Base-by-base conservation (phyloP, 2,329 filamentous ascomycete species). In the Rhinocladiella similis region DNA sequence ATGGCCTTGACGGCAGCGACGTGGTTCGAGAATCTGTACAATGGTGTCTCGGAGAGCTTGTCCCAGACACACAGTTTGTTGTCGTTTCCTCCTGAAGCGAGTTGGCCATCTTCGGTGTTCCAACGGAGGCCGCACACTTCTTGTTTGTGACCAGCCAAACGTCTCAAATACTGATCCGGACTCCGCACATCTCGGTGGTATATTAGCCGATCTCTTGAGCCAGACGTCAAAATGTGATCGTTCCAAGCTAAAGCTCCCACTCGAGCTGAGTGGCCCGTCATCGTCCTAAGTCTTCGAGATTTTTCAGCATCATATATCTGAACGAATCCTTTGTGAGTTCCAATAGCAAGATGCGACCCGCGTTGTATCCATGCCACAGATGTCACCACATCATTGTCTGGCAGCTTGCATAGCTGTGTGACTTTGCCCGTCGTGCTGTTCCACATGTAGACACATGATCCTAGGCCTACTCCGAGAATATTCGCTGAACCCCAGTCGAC, bases 61-160 rank as follows among this genome's bases (percentile, higher is more conserved):
- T 99, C 94, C 94, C 94, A 99, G 20, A 99, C 91, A 83, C 97
- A 94, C 45, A 99, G 81, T 71, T 97, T 97, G 77, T 99, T 99
- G 77, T 99, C 94, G 72, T 99, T 99, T 5, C 94, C 94, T 48
- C 94, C 94, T 53, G 90, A 96, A 12, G 94, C 94, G 22, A 99
- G 81, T 71, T 99, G 94, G 4, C 91, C 90, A 67, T 97, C 93
- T 65, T 97, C 92, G 55, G 89, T 90, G 67, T 99, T 99, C 94
- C 94, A 99, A 67, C 92, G 92, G 49, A 99, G 77, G 7, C 94
- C 94, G 70, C 94, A 99, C 12, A 99, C 91, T 75, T 99, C 94
- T 75, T 99, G 94, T 73, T 97, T 99, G 73, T 99, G 94, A 6
- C 94, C 94, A 6, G 91, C 86, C 3, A 99, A 80, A 68, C 91